Percentiles rank a stretch among this genome's conserved stretches.
phyloP scores from a whole-genome alignment of 305 asterid species.

The Nicotiana rustica region DNA sequence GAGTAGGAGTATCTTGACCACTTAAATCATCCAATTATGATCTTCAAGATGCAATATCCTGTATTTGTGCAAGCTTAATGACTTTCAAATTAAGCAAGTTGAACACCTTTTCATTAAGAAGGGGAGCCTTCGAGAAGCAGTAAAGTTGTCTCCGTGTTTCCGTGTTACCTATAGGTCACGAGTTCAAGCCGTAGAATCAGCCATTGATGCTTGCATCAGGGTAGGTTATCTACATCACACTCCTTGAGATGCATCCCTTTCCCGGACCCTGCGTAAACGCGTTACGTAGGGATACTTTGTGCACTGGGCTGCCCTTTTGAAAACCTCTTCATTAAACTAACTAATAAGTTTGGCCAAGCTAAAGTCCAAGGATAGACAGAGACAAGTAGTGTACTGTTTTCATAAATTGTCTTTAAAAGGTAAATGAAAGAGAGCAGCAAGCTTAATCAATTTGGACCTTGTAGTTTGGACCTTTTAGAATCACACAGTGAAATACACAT shows the following conservation, averaged over 20 bases:
- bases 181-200: too few relatives aligned
- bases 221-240: too few relatives aligned
- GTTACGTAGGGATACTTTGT: too few relatives aligned
- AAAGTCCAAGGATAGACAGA: background rate
- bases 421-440: background rate
- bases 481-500: too few relatives aligned
- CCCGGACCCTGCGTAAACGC: too few relatives aligned
- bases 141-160: too few relatives aligned
- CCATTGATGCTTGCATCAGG: too few relatives aligned
- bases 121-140: too few relatives aligned
- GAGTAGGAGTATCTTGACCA: background rate
- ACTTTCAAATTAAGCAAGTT: background rate
- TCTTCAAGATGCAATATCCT: background rate
- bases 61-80: background rate
- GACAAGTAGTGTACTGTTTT: conserved; percentile 3
- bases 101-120: background rate
- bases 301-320: background rate
- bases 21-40: background rate
- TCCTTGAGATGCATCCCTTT: too few relatives aligned
- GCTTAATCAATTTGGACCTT: too few relatives aligned
- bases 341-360: background rate
- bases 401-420: background rate
- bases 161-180: too few relatives aligned
- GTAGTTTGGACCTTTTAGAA: too few relatives aligned
- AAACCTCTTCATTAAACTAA: background rate